Percentiles rank a stretch among this genome's conserved stretches.
Conservation (phyloP, 176 grass and related monocot genomes). For the Rhynchospora tenuis region DNA sequence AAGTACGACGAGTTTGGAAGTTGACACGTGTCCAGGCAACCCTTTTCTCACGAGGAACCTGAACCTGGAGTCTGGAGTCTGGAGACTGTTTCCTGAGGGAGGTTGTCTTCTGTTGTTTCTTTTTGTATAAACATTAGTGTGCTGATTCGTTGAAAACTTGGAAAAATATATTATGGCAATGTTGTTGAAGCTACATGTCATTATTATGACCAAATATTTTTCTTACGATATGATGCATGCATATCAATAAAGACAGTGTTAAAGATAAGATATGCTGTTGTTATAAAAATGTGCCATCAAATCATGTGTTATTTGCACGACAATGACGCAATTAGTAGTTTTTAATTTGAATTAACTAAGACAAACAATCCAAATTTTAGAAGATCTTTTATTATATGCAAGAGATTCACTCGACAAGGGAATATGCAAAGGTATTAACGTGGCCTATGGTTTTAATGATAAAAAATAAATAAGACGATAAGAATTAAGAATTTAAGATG, state of each 20-base stretch:
- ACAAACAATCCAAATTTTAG: neutral
- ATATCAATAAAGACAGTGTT: neutral
- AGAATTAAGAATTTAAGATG: neutral
- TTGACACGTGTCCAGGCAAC: neutral
- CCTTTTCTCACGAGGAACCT: neutral
- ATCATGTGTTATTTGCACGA: neutral
- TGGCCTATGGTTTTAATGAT: neutral
- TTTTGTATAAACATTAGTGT: neutral
- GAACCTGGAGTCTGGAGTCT: too few relatives aligned
- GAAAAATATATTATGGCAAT: neutral
- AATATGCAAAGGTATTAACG: neutral
- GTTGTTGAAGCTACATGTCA: neutral
- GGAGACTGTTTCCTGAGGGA: too few relatives aligned
- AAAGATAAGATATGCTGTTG: neutral
- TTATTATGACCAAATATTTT: too few relatives aligned
- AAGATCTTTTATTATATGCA: neutral
- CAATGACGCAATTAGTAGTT: too few relatives aligned
- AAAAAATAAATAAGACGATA: neutral
- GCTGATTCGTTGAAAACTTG: neutral
- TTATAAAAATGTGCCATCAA: neutral
- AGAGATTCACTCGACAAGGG: neutral
- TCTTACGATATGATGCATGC: too few relatives aligned
- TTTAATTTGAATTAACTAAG: too few relatives aligned
- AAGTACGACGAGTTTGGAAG: neutral
- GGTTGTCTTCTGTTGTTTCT: neutral